Evolutionary conservation across 495 filamentous ascomycete species (phyloP).

Genomic region (Bryoglossum gracile): DNA sequence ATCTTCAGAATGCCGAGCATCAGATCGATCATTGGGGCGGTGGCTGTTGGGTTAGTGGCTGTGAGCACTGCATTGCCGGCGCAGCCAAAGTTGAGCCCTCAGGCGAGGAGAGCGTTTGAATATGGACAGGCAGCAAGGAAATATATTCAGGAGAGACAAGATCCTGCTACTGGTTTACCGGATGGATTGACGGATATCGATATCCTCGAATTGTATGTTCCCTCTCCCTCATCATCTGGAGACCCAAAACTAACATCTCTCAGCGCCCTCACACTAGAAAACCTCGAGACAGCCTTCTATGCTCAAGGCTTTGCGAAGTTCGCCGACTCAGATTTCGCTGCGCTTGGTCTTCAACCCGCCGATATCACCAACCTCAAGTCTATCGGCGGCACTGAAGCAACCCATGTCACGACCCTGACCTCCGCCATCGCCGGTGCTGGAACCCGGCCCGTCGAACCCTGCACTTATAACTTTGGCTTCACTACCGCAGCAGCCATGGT

Average conservation of each 20-base stretch:
- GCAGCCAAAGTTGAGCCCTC: constrained; percentile 35
- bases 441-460: constrained; percentile 40
- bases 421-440: constrained; percentile 41
- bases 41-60: constrained; percentile 39
- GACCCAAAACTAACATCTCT: not conserved
- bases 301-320: constrained; percentile 50
- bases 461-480: constrained; percentile 52
- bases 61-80: constrained; percentile 38
- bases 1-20: constrained; percentile 37
- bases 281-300: constrained; percentile 47
- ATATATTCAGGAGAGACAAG: constrained; percentile 40
- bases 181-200: constrained; percentile 52
- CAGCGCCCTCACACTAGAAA: constrained; percentile 39
- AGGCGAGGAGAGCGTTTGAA: constrained; percentile 37
- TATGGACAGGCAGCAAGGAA: constrained; percentile 8
- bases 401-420: constrained; percentile 52
- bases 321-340: constrained; percentile 40
- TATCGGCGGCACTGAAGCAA: constrained; percentile 47
- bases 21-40: constrained; percentile 32
- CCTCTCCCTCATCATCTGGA: not conserved
- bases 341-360: constrained; percentile 39
- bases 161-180: constrained; percentile 40
- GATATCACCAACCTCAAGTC: constrained; percentile 47
- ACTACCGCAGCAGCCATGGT: constrained; percentile 44
- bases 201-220: constrained; percentile 62